phyloP scores from a whole-genome alignment of 179 eudicot genomes.

The Gypsophila paniculata region DNA sequence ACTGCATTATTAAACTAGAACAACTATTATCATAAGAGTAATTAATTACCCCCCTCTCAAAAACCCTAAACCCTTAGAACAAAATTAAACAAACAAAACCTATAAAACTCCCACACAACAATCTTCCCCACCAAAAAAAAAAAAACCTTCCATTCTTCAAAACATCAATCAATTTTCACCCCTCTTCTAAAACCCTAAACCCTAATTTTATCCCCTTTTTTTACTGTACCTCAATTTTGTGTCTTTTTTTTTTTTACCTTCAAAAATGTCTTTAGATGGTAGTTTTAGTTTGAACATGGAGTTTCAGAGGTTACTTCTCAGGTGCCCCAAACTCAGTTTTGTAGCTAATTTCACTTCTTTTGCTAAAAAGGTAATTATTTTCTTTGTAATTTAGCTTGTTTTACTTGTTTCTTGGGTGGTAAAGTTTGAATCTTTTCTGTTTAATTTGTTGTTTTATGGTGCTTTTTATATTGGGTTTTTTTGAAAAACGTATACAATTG shows the following conservation, averaged over 20 bases:
- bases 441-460: no score
- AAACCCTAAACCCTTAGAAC: not conserved
- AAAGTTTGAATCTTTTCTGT: no score
- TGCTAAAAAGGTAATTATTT: slow-evolving; percentile 44
- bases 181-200: not conserved
- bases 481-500: no score
- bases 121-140: not conserved
- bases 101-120: not conserved
- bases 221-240: not conserved
- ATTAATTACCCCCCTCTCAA: not conserved
- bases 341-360: slow-evolving; percentile 32
- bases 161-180: no score
- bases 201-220: not conserved
- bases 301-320: slow-evolving; percentile 52
- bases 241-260: not conserved
- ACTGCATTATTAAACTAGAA: no score
- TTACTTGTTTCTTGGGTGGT: no score
- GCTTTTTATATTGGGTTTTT: no score
- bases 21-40: no score
- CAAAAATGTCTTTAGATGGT: slow-evolving; percentile 47
- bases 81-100: not conserved
- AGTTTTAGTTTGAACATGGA: slow-evolving; percentile 44
- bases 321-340: slow-evolving; percentile 55
- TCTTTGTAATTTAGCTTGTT: no score
- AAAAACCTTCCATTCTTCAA: no score